Evolutionary conservation across 148 eudicot genomes (phyloP).

Genomic region (Chenopodium album): DNA sequence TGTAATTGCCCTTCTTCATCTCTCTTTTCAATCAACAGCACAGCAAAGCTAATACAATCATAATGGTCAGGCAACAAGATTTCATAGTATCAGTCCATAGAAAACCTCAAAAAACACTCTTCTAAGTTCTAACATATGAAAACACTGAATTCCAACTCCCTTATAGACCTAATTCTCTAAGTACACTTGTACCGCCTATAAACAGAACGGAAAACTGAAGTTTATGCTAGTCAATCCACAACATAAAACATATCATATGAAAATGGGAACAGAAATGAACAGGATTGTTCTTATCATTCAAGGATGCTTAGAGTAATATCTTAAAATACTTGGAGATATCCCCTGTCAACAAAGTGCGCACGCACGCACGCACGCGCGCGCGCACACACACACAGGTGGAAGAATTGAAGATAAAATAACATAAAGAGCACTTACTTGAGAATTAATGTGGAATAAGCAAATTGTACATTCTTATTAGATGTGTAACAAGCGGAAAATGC

Average conservation of each 20-base stretch:
- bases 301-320: not conserved
- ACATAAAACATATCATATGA: not conserved
- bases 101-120: not conserved
- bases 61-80: not conserved
- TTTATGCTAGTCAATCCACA: not conserved
- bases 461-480: slow-evolving; percentile 76
- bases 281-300: not conserved
- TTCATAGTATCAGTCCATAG: not conserved
- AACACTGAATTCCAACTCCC: not conserved
- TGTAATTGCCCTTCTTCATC: slow-evolving; percentile 97
- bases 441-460: slow-evolving; percentile 83
- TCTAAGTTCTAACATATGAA: not conserved
- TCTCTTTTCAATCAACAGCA: slow-evolving; percentile 76
- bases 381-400: not conserved
- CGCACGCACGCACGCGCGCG: not conserved
- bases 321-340: not conserved
- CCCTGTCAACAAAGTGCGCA: not conserved
- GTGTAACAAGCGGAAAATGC: slow-evolving; percentile 67
- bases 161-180: not conserved
- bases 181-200: not conserved
- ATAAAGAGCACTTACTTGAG: slow-evolving; percentile 70
- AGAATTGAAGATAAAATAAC: not conserved
- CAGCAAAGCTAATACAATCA: slow-evolving; percentile 61
- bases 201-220: not conserved
- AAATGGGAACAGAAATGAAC: not conserved